phyloP scores from a whole-genome alignment of 1,139 yeast species.

The Zhuliangozyma parablackwelliae region DNA sequence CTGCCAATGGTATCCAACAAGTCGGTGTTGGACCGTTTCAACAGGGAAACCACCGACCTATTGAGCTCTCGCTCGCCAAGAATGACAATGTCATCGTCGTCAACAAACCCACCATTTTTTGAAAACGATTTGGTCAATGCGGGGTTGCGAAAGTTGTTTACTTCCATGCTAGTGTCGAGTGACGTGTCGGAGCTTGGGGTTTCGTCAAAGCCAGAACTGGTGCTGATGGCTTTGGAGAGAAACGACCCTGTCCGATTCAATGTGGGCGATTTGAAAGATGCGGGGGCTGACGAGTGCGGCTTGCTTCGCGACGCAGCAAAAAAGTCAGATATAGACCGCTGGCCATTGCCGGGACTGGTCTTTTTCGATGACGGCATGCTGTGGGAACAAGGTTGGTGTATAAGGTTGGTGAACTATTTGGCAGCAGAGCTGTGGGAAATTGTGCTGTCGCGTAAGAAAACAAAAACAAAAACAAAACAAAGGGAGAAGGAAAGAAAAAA shows the following conservation, averaged over 20 bases:
- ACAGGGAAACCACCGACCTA: neutral
- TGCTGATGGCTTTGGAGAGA: constrained; percentile 13
- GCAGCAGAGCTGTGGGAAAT: too few species aligned
- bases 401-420: too few species aligned
- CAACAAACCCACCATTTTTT: neutral
- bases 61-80: too few species aligned
- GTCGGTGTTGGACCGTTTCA: constrained; percentile 8
- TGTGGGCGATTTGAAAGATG: neutral
- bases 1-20: constrained; percentile 11
- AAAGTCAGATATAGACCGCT: neutral
- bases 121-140: constrained; percentile 11
- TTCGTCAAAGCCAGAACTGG: constrained; percentile 23
- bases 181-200: constrained; percentile 25
- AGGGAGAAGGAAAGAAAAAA: too few species aligned
- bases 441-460: too few species aligned
- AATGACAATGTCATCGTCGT: too few species aligned
- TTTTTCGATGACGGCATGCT: too few species aligned
- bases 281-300: neutral
- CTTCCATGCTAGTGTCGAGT: constrained; percentile 24
- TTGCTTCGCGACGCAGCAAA: neutral
- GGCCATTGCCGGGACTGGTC: neutral
- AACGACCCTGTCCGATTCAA: constrained; percentile 18
- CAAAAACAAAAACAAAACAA: too few species aligned
- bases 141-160: constrained; percentile 24
- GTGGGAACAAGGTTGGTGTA: too few species aligned